These are phyloP conservation scores for Wickerhamiella cacticola DNA, from an alignment of 805 yeast species.

Conservation along the genomic window DNA sequence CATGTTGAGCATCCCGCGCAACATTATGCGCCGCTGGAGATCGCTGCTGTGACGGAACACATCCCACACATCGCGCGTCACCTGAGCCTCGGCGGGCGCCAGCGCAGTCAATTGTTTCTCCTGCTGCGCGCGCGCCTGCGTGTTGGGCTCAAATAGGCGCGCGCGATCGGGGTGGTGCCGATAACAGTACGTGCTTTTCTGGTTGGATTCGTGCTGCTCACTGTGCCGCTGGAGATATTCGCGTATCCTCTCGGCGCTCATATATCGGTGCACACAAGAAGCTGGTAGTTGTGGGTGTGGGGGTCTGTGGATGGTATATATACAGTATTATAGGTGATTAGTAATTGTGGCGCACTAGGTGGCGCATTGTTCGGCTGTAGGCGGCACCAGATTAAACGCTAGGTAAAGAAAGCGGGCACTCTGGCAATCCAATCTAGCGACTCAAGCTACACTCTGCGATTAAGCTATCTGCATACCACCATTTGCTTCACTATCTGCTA, in stretches of 20 bases:
- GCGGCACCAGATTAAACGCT: too few species aligned
- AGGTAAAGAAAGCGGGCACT: too few species aligned
- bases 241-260: conserved; percentile 2
- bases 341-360: too few species aligned
- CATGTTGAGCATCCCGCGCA: conserved; percentile 74
- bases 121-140: conserved; percentile 28
- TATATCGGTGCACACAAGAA: too few species aligned
- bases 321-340: too few species aligned
- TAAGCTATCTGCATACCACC: too few species aligned
- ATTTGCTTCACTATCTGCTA: too few species aligned
- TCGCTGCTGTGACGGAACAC: conserved; percentile 64
- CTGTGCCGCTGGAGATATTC: conserved; percentile 1
- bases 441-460: too few species aligned
- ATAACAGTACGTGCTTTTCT: not conserved
- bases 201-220: not conserved
- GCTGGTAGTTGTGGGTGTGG: too few species aligned
- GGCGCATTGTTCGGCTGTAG: too few species aligned
- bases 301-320: too few species aligned
- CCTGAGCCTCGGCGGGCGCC: conserved; percentile 55
- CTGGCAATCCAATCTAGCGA: too few species aligned
- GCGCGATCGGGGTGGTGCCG: conserved; percentile 12
- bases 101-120: conserved; percentile 40
- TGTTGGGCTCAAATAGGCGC: not conserved
- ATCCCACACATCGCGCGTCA: conserved; percentile 74
- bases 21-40: conserved; percentile 57